Evolutionary conservation across 768 basidiomycete species (phyloP), one percentile per base, ranked within the genome.

Genomic region (Suillus occidentalis): DNA sequence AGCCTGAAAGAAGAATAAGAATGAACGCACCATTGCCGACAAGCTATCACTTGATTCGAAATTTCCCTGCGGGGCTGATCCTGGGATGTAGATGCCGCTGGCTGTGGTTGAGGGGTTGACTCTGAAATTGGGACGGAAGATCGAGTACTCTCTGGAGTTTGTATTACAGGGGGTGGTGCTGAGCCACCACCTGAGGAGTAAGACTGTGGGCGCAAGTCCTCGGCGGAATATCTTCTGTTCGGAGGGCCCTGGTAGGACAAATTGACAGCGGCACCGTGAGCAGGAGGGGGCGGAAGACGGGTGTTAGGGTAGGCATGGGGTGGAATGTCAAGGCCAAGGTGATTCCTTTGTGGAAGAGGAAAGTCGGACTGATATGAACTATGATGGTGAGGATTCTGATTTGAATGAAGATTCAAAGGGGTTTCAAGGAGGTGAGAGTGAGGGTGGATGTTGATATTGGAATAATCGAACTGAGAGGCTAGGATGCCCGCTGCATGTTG

Each of bases 21-120:
- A 58, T 65, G 66, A 68, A 81, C 89, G 72, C 75, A 92, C 91
- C 91, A 93, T 75, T 91, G 90, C 67, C 87, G 87, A 82, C 91
- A 93, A 68, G 91, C 91, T 79, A 93, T 91, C 77, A 93, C 91
- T 72, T 86, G 84, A 70, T 80, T 84, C 13, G 89, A 87, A 78
- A 80, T 79, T 76, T 87, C 84, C 75, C 84, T 87, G 72, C 85
- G 83, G 66, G 80, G 65, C 62, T 68, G 63, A 25, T 62, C 66
- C 76, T 77, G 72, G 73, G 79, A 68, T 75, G 75, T 65, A 71
- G 73, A 69, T 34, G 65, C 40, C 31, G 68, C 67, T 74, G 60
- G 75, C 61, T 67, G 74, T 63, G 76, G 79, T 49, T 77, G 72
- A 72, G 81, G 78, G 10, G 75, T 74, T 55, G 77, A 76, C 68